Percentiles rank a stretch among this genome's conserved stretches.
These are phyloP conservation scores for Rhizoclosmatium sp. DNA, from an alignment of 192 early-diverging fungal genomes.

Conservation along the genomic window DNA sequence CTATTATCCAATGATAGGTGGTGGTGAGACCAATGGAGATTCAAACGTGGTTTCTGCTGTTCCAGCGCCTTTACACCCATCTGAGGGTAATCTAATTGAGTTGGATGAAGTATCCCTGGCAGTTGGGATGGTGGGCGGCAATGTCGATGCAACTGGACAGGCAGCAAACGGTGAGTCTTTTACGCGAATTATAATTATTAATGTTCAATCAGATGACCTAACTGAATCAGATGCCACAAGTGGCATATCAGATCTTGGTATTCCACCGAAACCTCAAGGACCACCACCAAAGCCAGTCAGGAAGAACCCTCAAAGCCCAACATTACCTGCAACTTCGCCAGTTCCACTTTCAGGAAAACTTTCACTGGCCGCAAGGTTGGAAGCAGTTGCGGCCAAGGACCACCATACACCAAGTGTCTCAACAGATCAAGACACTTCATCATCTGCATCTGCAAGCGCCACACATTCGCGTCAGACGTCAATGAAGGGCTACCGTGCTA, in stretches of 20 bases:
- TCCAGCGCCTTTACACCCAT: too few relatives aligned
- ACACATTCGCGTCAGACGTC: slow-evolving; percentile 4
- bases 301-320: not conserved
- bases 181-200: too few relatives aligned
- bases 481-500: not conserved
- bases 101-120: too few relatives aligned
- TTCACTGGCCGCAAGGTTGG: slow-evolving; percentile 34
- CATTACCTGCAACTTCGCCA: not conserved
- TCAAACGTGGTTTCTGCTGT: not conserved
- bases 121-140: too few relatives aligned
- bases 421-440: not conserved
- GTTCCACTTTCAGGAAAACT: slow-evolving; percentile 12
- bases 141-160: too few relatives aligned
- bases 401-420: not conserved
- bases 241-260: too few relatives aligned
- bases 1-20: not conserved
- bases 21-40: not conserved
- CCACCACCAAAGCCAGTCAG: slow-evolving; percentile 36
- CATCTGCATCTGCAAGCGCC: not conserved
- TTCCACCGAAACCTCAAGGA: too few relatives aligned
- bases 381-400: slow-evolving; percentile 11
- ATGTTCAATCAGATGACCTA: too few relatives aligned
- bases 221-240: too few relatives aligned
- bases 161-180: too few relatives aligned
- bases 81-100: too few relatives aligned